A percentile compares a stretch with the other conserved stretches of the same genome.
phyloP scores from a whole-genome alignment of 257 asterid genomes.

The Jacaranda copaia region DNA sequence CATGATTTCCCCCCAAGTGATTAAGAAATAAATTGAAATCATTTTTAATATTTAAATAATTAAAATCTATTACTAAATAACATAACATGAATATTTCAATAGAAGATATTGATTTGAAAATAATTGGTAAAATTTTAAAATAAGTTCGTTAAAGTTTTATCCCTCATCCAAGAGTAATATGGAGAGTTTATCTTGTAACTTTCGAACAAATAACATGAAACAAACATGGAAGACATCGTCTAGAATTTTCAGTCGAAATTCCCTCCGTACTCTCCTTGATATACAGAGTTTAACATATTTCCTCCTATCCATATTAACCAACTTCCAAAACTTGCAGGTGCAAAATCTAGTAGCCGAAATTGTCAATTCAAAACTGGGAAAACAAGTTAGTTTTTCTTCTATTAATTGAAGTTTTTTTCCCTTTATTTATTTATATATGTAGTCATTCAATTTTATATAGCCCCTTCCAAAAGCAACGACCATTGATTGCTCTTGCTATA shows the following conservation, averaged over 20 bases:
- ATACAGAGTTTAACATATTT: neutral
- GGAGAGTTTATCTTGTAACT: neutral
- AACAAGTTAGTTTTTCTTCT: constrained; percentile 64
- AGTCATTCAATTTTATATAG: neutral
- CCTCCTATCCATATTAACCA: constrained; percentile 7
- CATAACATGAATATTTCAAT: no score
- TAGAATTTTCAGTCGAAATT: neutral
- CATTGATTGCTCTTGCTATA: constrained; percentile 16
- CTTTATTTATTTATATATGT: no score
- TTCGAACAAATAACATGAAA: constrained; percentile 4
- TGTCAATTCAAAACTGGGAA: constrained; percentile 87
- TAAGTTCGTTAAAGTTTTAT: neutral
- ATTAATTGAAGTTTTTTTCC: constrained; percentile 9
- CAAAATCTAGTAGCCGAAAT: constrained; percentile 96
- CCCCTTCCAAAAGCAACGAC: neutral
- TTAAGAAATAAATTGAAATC: no score
- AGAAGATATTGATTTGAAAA: no score
- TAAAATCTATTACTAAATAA: no score
- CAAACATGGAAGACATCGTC: neutral
- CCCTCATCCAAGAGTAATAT: neutral
- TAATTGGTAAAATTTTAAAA: no score
- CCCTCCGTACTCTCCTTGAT: neutral
- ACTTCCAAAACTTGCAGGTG: constrained; percentile 57
- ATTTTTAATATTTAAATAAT: no score
- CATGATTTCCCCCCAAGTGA: no score